Evolutionary conservation across 1,284 basidiomycete species (phyloP), one percentile per base, ranked within the genome.

Genomic region (Mycocalia duriaeana): DNA sequence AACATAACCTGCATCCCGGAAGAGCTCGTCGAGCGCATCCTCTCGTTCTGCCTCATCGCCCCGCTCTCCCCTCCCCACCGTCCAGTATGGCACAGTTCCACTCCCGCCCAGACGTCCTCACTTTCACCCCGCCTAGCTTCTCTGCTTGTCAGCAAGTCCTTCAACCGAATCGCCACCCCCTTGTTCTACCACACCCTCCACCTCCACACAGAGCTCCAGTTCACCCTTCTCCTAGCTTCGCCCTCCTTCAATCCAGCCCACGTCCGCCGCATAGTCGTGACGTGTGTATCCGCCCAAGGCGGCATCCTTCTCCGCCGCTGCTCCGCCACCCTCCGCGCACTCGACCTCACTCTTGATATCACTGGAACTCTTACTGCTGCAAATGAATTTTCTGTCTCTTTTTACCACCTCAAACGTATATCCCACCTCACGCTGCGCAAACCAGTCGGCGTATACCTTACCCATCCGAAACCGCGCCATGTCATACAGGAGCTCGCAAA

Each of bases 11-110:
- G 60, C 36, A 67, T 79, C 45, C 79, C 78, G 4, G 78, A 81
- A 63, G 79, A 81, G 55, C 65, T 81, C 51, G 64, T 80, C 49
- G 71, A 73, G 48, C 71, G 71, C 50, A 75, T 81, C 52, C 68
- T 81, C 50, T 52, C 64, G 1, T 65, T 71, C 49, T 59, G 63
- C 18, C 59, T 75, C 48, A 42, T 62, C 8, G 48, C 59, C 40
- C 46, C 53, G 22, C 53, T 46, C 13, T 13, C 22, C 19, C 47
- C 50, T 37, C 36, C 53, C 31, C n/a, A 54, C 13, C 60, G 56
- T 25, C 60, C 64, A 4, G 18, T 57, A 1, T 66, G 65, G 61
- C 63, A 67, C 26, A 36, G 23, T 40, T 26, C 40, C 14, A 19
- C 23, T 22, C 22, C n/a, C 4, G 2, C 13, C 35, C 24, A 9